Evolutionary conservation across 371 early-diverging fungal species (phyloP), one percentile per base, ranked within the genome.

Genomic region (Aphelidium insulamus): DNA sequence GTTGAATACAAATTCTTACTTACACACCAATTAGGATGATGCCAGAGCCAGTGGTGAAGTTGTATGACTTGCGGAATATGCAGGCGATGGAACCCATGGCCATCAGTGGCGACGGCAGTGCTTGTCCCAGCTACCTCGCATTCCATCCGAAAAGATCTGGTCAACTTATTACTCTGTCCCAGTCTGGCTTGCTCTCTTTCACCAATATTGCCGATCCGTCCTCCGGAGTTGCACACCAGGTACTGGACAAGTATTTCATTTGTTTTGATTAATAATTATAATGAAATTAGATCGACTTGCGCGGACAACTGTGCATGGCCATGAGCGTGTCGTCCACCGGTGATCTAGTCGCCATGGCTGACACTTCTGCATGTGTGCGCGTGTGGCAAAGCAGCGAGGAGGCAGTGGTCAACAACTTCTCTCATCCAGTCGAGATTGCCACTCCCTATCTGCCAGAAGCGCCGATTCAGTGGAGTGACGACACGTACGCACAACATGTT

Each of bases 41-140:
- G 2, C 25, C 37, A 0, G 83, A 82, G 49, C 74, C 75, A 8
- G 39, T 73, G 21, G 75, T 87, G 22, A 75, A 74, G 49, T 58
- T 87, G 8, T 90, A 69, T 38, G 91, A 87, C 41, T 59, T 79
- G 17, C 57, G 85, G 36, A 37, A 55, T 19, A 56, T 72, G 43
- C 57, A 65, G 21, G 62, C 73, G 2, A 43, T 82, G 10, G 64
- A 67, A 3, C 76, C 74, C 2, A 65, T 82, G 16, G 66, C 78
- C 1, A 77, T 72, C 44, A 59, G 75, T 2, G 53, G 62, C 30
- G 69, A n/a, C n/a, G n/a, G n/a, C n/a, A n/a, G n/a, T n/a, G n/a
- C n/a, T n/a, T n/a, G 76, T 1, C 70, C 83, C 17, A 62, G 57
- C 34, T 64, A 64, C 40, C 41, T 83, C 12, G 59, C 59, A 32